phyloP scores from a whole-genome alignment of 768 basidiomycete species.

The Chiua virens region DNA sequence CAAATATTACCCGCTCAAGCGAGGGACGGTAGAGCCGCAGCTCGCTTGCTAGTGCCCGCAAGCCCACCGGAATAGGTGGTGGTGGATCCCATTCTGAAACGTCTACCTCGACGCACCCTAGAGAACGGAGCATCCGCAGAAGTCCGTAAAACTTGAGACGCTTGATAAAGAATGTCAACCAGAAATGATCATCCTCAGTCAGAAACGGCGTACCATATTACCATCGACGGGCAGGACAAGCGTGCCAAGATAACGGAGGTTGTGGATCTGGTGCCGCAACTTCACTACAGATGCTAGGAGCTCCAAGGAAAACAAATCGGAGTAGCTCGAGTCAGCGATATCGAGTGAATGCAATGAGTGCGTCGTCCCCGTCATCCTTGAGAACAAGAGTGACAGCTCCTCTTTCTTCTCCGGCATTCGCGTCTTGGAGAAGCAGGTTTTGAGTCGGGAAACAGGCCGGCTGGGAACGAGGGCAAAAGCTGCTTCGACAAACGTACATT shows the following conservation, averaged over 20 bases:
- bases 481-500: constrained; percentile 70
- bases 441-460: constrained; percentile 60
- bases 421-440: constrained; percentile 67
- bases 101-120: constrained; percentile 62
- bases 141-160: constrained; percentile 62
- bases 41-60: constrained; percentile 60
- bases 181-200: not conserved
- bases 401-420: constrained; percentile 46
- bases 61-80: constrained; percentile 49
- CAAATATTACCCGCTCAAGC: constrained; percentile 55
- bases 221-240: constrained; percentile 60
- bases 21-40: constrained; percentile 59
- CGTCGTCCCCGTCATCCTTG: constrained; percentile 46
- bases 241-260: constrained; percentile 61
- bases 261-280: constrained; percentile 32
- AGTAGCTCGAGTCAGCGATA: constrained; percentile 61
- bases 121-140: constrained; percentile 49
- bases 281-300: constrained; percentile 45
- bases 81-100: constrained; percentile 65
- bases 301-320: constrained; percentile 52
- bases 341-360: constrained; percentile 51
- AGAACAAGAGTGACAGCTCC: constrained; percentile 51
- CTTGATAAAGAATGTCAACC: constrained; percentile 33
- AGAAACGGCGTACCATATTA: constrained; percentile 23
- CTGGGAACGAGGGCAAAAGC: constrained; percentile 55